These are phyloP conservation scores for Zea luxurians DNA, from an alignment of 176 grass and related monocot species.

Conservation along the genomic window DNA sequence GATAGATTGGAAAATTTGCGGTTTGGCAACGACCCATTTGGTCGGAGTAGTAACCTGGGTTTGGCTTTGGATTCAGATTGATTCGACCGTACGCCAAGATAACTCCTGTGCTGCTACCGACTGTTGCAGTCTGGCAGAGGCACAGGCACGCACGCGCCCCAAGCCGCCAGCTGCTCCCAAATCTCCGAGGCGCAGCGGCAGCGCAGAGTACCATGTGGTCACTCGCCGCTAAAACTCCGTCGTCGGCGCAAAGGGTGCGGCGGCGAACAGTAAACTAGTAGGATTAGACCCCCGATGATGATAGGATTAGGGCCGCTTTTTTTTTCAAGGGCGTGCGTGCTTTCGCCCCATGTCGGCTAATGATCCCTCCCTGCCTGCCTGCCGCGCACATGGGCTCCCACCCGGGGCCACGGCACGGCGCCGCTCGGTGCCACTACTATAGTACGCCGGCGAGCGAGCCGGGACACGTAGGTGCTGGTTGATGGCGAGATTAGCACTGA, in stretches of 20 bases:
- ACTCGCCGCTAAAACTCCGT: background rate
- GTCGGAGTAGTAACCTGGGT: background rate
- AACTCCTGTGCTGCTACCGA: background rate
- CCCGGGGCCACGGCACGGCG: conserved; percentile 43
- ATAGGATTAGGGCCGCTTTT: background rate
- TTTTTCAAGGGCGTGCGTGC: background rate
- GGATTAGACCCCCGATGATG: conserved; percentile 7
- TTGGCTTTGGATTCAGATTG: background rate
- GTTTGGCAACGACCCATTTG: background rate
- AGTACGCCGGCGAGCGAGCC: conserved; percentile 24
- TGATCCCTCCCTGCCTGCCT: conserved; percentile 12
- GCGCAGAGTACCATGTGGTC: background rate
- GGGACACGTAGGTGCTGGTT: conserved; percentile 12
- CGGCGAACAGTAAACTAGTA: background rate
- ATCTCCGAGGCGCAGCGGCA: background rate
- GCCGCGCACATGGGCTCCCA: conserved; percentile 49
- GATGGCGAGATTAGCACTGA: background rate
- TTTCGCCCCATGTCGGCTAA: conserved; percentile 29
- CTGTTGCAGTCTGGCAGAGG: background rate
- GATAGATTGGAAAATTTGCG: background rate
- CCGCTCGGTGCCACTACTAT: conserved; percentile 29
- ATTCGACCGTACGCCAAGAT: background rate
- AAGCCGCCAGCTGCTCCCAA: background rate
- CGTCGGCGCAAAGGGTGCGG: conserved; percentile 5
- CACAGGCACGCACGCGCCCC: background rate